Base-by-base conservation (phyloP, 495 filamentous ascomycete species). In the Penicillium soppii region DNA sequence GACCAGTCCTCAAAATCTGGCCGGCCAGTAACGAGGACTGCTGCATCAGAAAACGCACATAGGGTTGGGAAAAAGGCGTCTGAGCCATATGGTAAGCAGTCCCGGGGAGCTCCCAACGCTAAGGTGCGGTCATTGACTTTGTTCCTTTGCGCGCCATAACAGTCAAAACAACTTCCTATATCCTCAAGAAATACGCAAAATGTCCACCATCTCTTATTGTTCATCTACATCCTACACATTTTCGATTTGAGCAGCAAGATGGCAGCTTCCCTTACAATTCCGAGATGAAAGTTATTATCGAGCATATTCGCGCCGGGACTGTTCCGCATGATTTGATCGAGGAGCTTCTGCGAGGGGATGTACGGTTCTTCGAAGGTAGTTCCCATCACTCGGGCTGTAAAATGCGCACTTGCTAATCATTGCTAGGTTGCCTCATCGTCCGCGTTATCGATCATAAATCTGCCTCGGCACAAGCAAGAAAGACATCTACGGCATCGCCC, bases 201-300 rank as follows among this genome's bases (percentile, higher is more conserved):
- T 74, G 73, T 8, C 81, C 81, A 10, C 92, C 95, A 0, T 96
- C 91, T 9, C 73, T 97, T 7, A 83, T 91, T 35, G 70, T 99
- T 29, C 91, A 97, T 69, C 72, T 99, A 1, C 84, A 96, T 62
- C 80, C 83, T 3, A 87, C 78, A 4, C 83, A 96, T 70, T 97
- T 95, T 64, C 87, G 90, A 41, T 95, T 99, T 67, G 94, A 97
- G 56, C 83, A 91, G 52, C 92, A 96, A 71, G 90, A 97, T 67
- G 91, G 92, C 53, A 89, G 86, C 63, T 96, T 96, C 56, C 74
- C 80, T 1, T 97, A 97, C 66, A 88, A 87, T 54, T 96, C 91
- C 6, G 89, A 92, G 39, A 96, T 97, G 90, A 83, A 80, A 58
- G 69, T 89, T 48, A 81, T 96, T 30, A 74, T 97, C 20, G 84